Base-by-base conservation (phyloP, 345 rosid genomes). In the Rubroshorea leprosula region DNA sequence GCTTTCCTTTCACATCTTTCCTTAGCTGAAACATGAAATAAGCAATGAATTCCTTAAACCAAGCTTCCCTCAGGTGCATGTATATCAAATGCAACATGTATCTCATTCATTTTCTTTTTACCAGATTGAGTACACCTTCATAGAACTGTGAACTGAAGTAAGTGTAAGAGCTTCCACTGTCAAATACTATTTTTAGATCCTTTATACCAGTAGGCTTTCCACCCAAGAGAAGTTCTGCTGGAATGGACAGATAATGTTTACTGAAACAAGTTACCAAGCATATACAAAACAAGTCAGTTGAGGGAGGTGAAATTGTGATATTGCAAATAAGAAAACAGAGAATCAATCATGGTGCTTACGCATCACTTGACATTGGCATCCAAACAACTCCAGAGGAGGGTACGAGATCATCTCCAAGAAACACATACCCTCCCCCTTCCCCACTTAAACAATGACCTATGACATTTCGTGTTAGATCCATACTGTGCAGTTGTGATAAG, bases 91-190 rank as follows among this genome's bases (percentile, higher is more conserved):
- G 39, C 18, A 6, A 47, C 4, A n/a, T 15, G 20, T 17, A 9
- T 47, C 4, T 10, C 20, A 23, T 21, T 25, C 26, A 17, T 27
- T 43, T 26, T 24, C 49, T 26, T 52, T 77, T 78, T 57, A 92
- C 96, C 83, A 83, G 71, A 80, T 76, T 63, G n/a, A 86, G 73
- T 20, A 62, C 23, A 5, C 66, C 54, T 64, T 72, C 31, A 61
- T 93, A 93, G 46, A 82, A 80, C 47, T 55, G 65, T 7, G 71
- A 69, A 58, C 50, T 74, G 65, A 89, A 83, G 80, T 93, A 93
- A 46, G 89, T 74, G 73, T 89, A 93, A 2, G 99, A 86, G 80
- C 94, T 84, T 51, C 99, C 99, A 39, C 97, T 93, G 72, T 92
- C 98, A 58, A 89, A 86, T 50, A 85, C 49, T 23, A 84, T 41